Percentiles rank a stretch among this genome's conserved stretches.
These are phyloP conservation scores for Penicillium verrucosum DNA, from an alignment of 2,329 filamentous ascomycete species.

Conservation along the genomic window DNA sequence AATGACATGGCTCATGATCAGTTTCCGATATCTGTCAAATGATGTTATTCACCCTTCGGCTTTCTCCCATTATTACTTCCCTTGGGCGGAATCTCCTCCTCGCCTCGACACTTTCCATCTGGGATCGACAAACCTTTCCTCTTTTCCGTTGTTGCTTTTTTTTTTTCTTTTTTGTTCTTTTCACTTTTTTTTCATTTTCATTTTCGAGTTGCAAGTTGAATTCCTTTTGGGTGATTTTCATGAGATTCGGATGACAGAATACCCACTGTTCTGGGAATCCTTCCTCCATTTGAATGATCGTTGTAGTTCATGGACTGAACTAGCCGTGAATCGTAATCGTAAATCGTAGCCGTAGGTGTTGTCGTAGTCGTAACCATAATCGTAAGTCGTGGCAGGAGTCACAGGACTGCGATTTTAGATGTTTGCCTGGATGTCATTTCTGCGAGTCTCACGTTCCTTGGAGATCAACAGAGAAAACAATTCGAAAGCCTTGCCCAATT, in stretches of 20 bases:
- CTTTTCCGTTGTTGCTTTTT: neutral
- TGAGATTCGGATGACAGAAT: neutral
- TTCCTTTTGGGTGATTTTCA: neutral
- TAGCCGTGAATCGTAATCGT: neutral
- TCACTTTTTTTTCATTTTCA: neutral
- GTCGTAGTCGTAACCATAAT: neutral
- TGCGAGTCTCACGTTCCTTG: slow-evolving; percentile 22
- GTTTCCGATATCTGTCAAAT: neutral
- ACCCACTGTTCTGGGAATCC: neutral
- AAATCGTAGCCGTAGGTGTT: neutral
- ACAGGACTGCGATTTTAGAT: neutral
- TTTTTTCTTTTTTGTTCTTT: neutral
- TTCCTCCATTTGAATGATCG: neutral
- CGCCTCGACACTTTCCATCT: neutral
- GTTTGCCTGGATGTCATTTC: neutral
- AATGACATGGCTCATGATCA: neutral
- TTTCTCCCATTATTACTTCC: neutral
- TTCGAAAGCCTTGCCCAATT: slow-evolving; percentile 25
- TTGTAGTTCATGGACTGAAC: neutral
- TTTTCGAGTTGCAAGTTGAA: neutral
- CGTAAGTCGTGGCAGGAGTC: neutral
- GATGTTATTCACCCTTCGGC: neutral
- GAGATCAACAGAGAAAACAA: slow-evolving; percentile 31
- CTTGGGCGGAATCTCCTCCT: neutral
- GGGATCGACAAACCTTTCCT: neutral